A percentile compares a stretch with the other conserved stretches of the same genome.
phyloP scores from a whole-genome alignment of 805 yeast genomes.

The Kodamaea fukazawae region DNA sequence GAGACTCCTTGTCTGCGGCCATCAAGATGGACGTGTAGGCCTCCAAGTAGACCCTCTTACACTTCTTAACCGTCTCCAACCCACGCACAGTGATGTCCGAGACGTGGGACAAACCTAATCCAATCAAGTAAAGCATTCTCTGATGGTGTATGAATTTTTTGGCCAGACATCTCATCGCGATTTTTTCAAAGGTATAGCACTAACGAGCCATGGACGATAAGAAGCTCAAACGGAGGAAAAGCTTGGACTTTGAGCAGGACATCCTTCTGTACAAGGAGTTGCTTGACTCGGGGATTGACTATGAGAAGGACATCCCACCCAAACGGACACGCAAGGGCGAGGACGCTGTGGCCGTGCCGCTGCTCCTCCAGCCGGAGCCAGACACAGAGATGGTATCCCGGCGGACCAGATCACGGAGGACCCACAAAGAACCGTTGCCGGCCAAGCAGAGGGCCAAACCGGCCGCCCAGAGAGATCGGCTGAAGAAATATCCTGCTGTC shows the following conservation, averaged over 20 bases:
- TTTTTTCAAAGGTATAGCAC: too few relatives aligned
- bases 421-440: too few relatives aligned
- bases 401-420: not conserved
- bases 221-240: not conserved
- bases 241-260: slow-evolving; percentile 18
- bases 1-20: slow-evolving; percentile 76
- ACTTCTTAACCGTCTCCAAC: slow-evolving; percentile 73
- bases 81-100: slow-evolving; percentile 95
- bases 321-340: slow-evolving; percentile 12
- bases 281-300: slow-evolving; percentile 13
- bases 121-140: slow-evolving; percentile 77
- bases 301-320: slow-evolving; percentile 29
- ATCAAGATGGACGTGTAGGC: slow-evolving; percentile 93
- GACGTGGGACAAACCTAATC: slow-evolving; percentile 86
- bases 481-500: too few relatives aligned
- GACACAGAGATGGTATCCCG: not conserved
- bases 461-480: too few relatives aligned
- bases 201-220: not conserved
- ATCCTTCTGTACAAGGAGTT: slow-evolving; percentile 19
- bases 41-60: slow-evolving; percentile 90
- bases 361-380: not conserved
- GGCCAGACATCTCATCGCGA: not conserved
- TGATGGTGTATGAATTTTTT: not conserved
- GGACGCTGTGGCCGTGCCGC: not conserved
- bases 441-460: too few relatives aligned